Evolutionary conservation across 306 rosid species (phyloP).

Genomic region (Clitoria ternatea): DNA sequence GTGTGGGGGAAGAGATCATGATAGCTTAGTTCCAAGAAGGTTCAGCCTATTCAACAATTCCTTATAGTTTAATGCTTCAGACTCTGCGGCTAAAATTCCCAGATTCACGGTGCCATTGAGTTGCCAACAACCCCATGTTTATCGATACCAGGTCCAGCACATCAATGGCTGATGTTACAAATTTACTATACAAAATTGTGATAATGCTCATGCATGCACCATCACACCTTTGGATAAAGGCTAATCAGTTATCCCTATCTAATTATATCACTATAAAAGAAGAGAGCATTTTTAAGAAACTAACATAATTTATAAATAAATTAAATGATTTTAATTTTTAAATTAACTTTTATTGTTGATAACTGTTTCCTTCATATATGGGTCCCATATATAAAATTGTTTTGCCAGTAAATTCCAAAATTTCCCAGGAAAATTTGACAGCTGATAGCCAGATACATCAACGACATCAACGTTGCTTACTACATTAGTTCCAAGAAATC

Average conservation of each 20-base stretch:
- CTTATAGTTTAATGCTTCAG: background rate
- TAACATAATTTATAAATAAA: no score
- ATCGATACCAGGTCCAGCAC: conserved; percentile 6
- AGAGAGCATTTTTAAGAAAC: no score
- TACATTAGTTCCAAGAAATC: background rate
- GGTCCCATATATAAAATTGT: background rate
- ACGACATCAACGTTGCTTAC: no score
- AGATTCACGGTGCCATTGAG: background rate
- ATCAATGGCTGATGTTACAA: background rate
- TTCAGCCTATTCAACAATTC: background rate
- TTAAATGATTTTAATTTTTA: no score
- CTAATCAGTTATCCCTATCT: background rate
- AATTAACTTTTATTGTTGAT: no score
- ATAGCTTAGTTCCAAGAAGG: conserved; percentile 10
- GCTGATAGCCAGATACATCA: background rate
- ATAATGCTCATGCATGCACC: background rate
- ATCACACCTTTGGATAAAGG: background rate
- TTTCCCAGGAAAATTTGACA: background rate
- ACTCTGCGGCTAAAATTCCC: background rate
- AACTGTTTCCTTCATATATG: background rate
- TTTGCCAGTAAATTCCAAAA: background rate
- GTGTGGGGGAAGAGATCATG: background rate
- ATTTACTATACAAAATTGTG: background rate
- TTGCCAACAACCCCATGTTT: background rate
- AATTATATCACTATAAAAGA: no score